These are phyloP conservation scores for Larix kaempferi DNA, from an alignment of 75 land plant genomes.

Conservation along the genomic window DNA sequence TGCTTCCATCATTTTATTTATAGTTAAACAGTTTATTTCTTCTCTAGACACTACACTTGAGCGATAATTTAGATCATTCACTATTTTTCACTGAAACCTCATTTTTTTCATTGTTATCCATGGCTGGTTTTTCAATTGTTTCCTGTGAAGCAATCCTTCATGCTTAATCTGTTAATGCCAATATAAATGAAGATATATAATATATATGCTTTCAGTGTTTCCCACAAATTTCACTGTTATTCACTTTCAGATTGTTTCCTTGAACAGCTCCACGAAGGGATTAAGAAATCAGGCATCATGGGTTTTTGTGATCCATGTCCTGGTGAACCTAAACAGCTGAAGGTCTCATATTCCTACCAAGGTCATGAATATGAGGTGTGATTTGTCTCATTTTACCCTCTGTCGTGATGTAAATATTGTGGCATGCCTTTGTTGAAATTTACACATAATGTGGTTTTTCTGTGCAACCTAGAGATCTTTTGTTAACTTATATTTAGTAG, in stretches of 20 bases:
- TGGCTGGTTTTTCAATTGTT: background rate
- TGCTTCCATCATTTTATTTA: background rate
- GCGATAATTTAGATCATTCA: background rate
- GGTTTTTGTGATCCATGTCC: slow-evolving; percentile 99
- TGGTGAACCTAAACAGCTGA: slow-evolving; percentile 79
- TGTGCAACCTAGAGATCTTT: background rate
- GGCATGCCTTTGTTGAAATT: background rate
- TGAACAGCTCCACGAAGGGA: slow-evolving; percentile 83
- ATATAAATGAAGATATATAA: background rate
- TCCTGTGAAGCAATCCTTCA: background rate
- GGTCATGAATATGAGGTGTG: slow-evolving; percentile 60
- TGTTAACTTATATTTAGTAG: background rate
- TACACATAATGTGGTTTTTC: background rate
- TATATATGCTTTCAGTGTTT: background rate
- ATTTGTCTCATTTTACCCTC: background rate
- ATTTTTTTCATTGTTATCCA: background rate
- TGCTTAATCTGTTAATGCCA: background rate
- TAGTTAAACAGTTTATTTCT: too few relatives aligned
- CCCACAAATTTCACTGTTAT: background rate
- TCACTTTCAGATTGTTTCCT: background rate
- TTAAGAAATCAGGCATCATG: slow-evolving; percentile 97
- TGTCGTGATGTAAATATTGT: background rate
- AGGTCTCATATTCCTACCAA: slow-evolving; percentile 56
- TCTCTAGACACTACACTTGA: background rate
- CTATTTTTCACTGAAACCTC: background rate